Conservation (phyloP, 768 basidiomycete species). For the Austroboletus eburneus region DNA sequence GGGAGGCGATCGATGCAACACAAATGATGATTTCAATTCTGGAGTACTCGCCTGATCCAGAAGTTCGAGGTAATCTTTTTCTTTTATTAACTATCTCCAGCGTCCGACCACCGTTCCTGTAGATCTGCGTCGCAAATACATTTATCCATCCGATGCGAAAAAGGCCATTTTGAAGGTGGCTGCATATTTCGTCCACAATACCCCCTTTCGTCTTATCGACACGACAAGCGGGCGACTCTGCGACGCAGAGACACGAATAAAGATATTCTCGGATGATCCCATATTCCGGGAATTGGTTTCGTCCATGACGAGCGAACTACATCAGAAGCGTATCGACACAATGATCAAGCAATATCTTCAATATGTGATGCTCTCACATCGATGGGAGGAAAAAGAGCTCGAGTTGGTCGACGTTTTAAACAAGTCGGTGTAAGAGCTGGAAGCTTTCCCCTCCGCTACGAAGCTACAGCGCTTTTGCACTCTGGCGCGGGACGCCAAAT, state of each 20-base stretch:
- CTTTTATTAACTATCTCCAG: not conserved
- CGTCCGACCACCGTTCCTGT: not conserved
- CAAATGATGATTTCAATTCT: slow-evolving; percentile 7
- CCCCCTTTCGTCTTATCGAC: slow-evolving; percentile 21
- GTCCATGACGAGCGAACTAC: too few relatives aligned
- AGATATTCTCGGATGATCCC: slow-evolving; percentile 10
- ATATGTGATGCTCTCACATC: slow-evolving; percentile 13
- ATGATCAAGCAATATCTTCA: slow-evolving; percentile 5
- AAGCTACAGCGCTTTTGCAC: slow-evolving; percentile 11
- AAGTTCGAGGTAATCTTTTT: slow-evolving; percentile 9
- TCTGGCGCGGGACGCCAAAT: slow-evolving; percentile 2
- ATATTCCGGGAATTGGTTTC: slow-evolving; percentile 13
- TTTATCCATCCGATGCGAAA: slow-evolving; percentile 10
- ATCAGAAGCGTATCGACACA: not conserved
- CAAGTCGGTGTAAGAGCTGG: slow-evolving; percentile 6
- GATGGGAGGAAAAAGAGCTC: slow-evolving; percentile 10
- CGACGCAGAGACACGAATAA: slow-evolving; percentile 10
- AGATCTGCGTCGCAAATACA: slow-evolving; percentile 10
- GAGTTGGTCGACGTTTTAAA: slow-evolving; percentile 6
- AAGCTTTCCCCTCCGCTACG: not conserved
- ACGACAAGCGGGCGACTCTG: slow-evolving; percentile 16
- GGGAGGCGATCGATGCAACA: slow-evolving; percentile 6
- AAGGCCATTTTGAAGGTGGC: too few relatives aligned
- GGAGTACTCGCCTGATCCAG: slow-evolving; percentile 8
- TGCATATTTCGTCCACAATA: too few relatives aligned